Percentiles rank a stretch among this genome's conserved stretches.
phyloP scores from a whole-genome alignment of 108 stramenopile genomes.

The Poteriospumella lacustris region DNA sequence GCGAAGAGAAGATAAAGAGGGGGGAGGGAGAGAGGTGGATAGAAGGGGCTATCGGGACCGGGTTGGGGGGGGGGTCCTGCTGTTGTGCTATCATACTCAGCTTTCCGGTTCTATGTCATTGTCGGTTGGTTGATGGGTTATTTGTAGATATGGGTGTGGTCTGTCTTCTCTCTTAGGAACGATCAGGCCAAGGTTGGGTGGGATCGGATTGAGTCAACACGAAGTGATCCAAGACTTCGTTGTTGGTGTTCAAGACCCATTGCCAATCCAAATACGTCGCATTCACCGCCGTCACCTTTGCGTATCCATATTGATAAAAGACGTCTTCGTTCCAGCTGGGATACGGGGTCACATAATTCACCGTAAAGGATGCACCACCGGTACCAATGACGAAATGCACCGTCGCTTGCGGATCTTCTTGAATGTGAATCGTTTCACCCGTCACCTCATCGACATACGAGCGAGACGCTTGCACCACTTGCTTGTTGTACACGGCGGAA shows the following conservation, averaged over 20 bases:
- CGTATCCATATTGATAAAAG: constrained; percentile 18
- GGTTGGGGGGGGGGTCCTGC: too few species aligned
- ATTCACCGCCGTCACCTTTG: constrained; percentile 8
- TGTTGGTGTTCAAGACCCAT: background rate
- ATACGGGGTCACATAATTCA: constrained; percentile 5
- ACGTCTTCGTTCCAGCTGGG: constrained; percentile 11
- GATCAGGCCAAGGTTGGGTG: constrained; percentile 12
- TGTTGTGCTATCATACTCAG: too few species aligned
- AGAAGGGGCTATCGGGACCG: too few species aligned
- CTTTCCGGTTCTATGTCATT: too few species aligned
- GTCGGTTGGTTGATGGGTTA: too few species aligned
- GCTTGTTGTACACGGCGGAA: constrained; percentile 15
- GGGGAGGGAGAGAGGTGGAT: too few species aligned
- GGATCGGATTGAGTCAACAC: constrained; percentile 22
- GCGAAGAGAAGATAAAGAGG: too few species aligned
- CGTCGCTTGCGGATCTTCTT: constrained; percentile 25
- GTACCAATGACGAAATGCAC: constrained; percentile 24
- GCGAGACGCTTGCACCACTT: background rate
- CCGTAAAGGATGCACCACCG: constrained; percentile 18
- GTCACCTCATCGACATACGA: background rate
- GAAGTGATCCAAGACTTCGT: constrained; percentile 25
- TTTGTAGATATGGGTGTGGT: too few species aligned
- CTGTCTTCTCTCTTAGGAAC: too few species aligned
- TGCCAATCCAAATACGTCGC: constrained; percentile 18
- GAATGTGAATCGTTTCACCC: background rate